phyloP scores from a whole-genome alignment of 768 basidiomycete species.

The Xerocomus spinulosus region DNA sequence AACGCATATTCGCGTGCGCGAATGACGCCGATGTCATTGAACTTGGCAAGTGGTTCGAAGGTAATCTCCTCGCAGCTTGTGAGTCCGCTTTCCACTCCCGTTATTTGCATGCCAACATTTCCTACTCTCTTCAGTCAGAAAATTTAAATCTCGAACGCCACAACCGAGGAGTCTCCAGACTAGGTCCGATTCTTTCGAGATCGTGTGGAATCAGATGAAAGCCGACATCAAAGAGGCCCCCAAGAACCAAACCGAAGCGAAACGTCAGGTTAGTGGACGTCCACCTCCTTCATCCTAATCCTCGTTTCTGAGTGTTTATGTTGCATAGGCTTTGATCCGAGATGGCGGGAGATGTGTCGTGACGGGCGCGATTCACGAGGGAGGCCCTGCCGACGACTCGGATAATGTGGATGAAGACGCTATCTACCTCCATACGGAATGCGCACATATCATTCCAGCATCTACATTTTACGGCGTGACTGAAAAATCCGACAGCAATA shows the following conservation, averaged over 20 bases:
- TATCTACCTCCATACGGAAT: not conserved
- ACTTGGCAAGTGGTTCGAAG: constrained; percentile 1
- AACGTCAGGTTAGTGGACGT: not conserved
- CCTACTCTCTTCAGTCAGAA: constrained; percentile 9
- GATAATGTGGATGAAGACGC: not conserved
- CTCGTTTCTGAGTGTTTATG: not conserved
- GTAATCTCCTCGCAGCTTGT: constrained; percentile 4
- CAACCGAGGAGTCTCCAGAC: constrained; percentile 7
- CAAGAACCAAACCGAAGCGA: constrained; percentile 2
- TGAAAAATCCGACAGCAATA: not conserved
- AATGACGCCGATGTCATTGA: not conserved
- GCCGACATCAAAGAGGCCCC: not conserved
- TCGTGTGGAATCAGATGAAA: not conserved
- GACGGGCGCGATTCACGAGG: constrained; percentile 15
- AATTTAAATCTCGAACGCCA: constrained; percentile 18
- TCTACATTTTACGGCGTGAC: constrained; percentile 1
- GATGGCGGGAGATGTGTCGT: constrained; percentile 35
- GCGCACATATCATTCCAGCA: constrained; percentile 7
- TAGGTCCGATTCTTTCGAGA: constrained; percentile 16
- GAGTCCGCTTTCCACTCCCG: not conserved
- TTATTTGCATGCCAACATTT: not conserved
- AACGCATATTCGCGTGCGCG: constrained; percentile 1
- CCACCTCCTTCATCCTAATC: not conserved
- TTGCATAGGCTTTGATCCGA: constrained; percentile 32
- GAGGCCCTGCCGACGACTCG: constrained; percentile 13